Percentiles rank a stretch among this genome's conserved stretches.
These are phyloP conservation scores for Clonostachys chloroleuca DNA, from an alignment of 2,329 filamentous ascomycete species.

Conservation along the genomic window DNA sequence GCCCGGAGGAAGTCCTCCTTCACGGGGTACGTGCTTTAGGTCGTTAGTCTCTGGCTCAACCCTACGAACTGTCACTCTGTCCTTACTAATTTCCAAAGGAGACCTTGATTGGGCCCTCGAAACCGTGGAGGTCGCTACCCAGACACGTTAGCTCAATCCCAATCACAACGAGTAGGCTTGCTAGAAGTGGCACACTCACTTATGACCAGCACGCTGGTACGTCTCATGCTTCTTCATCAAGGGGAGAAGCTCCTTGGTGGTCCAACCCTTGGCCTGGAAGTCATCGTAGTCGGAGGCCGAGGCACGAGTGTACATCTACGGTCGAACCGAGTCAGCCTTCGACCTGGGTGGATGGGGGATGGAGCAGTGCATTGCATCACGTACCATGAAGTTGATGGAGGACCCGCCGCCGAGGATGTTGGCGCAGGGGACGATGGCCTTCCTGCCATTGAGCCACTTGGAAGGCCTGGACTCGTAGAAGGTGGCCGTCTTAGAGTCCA, in stretches of 20 bases:
- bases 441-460: conserved; percentile 65
- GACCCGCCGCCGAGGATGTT: conserved; percentile 69
- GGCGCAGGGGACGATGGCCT: conserved; percentile 70
- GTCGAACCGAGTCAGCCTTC: background rate
- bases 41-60: conserved; percentile 1
- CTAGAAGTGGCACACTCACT: conserved; percentile 4
- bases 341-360: background rate
- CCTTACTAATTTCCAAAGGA: conserved; percentile 67
- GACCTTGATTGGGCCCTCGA: conserved; percentile 77
- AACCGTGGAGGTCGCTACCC: conserved; percentile 60
- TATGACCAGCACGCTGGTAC: conserved; percentile 63
- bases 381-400: conserved; percentile 71
- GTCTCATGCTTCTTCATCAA: conserved; percentile 81
- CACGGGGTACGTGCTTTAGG: conserved; percentile 62
- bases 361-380: conserved; percentile 20
- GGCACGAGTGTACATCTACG: conserved; percentile 65
- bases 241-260: conserved; percentile 68
- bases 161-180: background rate
- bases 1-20: conserved; percentile 77
- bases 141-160: background rate
- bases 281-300: conserved; percentile 73
- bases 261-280: conserved; percentile 78
- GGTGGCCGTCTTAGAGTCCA: conserved; percentile 76
- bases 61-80: conserved; percentile 9
- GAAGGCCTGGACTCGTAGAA: conserved; percentile 78